Conservation (phyloP, 495 filamentous ascomycete genomes). For the Trichoderma reesei region DNA sequence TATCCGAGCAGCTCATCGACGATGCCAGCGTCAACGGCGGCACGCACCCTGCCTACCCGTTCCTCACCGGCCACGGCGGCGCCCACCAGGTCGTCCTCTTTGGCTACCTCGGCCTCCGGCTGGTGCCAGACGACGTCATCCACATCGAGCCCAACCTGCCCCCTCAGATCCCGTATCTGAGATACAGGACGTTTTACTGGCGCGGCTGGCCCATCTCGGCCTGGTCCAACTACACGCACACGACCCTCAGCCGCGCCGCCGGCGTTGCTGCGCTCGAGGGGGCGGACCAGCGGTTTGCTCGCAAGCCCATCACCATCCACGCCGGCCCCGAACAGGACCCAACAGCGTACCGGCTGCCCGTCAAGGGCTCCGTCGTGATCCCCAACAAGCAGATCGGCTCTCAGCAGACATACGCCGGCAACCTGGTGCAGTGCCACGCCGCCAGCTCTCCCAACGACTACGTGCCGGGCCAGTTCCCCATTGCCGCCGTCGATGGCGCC, state of each 20-base stretch:
- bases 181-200: constrained; percentile 61
- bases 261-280: constrained; percentile 16
- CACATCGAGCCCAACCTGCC: constrained; percentile 46
- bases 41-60: constrained; percentile 50
- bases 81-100: constrained; percentile 44
- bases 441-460: constrained; percentile 39
- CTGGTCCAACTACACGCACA: constrained; percentile 55
- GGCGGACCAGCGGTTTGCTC: constrained; percentile 13
- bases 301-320: constrained; percentile 4
- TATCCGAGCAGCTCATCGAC: constrained; percentile 63
- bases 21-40: constrained; percentile 51
- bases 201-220: constrained; percentile 56
- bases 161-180: constrained; percentile 47
- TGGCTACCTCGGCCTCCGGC: constrained; percentile 43
- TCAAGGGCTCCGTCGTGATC: constrained; percentile 44
- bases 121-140: constrained; percentile 32
- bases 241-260: constrained; percentile 44
- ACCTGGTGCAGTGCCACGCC: constrained; percentile 59
- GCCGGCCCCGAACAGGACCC: not conserved
- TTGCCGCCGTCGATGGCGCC: constrained; percentile 60
- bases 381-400: constrained; percentile 42
- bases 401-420: constrained; percentile 43
- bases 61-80: constrained; percentile 50
- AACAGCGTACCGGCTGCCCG: constrained; percentile 39
- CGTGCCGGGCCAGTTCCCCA: constrained; percentile 61